Percentiles rank a stretch among this genome's conserved stretches.
Evolutionary conservation across 2,329 filamentous ascomycete species (phyloP).

Genomic region (Beauveria bassiana): DNA sequence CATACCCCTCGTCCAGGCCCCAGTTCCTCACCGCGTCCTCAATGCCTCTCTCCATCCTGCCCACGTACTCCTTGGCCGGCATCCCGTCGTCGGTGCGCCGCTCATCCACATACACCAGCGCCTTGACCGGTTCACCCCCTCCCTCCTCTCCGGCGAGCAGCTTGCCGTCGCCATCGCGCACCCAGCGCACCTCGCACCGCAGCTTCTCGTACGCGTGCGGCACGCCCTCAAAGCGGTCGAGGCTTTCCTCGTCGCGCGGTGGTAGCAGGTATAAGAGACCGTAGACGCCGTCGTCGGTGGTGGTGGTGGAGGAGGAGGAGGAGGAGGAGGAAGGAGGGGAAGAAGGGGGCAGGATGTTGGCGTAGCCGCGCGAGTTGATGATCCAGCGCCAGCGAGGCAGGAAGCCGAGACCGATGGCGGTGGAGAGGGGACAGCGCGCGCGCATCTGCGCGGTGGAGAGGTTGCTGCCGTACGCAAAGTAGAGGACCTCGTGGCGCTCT

Average conservation of each 20-base stretch:
- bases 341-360: constrained; percentile 49
- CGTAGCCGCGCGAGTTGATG: constrained; percentile 60
- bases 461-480: constrained; percentile 68
- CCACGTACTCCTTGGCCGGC: constrained; percentile 51
- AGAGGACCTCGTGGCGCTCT: constrained; percentile 35
- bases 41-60: constrained; percentile 56
- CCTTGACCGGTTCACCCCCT: constrained; percentile 19
- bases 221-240: constrained; percentile 57
- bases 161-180: constrained; percentile 16
- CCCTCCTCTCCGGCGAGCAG: constrained; percentile 16
- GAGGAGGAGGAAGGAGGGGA: background rate
- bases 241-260: constrained; percentile 37
- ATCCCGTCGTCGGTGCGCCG: constrained; percentile 27
- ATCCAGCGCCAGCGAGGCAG: constrained; percentile 54
- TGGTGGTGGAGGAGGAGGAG: background rate
- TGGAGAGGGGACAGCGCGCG: constrained; percentile 50
- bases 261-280: constrained; percentile 49
- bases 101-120: constrained; percentile 55
- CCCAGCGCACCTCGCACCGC: constrained; percentile 26
- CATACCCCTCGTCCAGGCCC: constrained; percentile 49
- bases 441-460: constrained; percentile 59
- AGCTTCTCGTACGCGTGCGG: constrained; percentile 52
- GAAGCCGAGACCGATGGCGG: constrained; percentile 48
- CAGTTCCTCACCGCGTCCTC: constrained; percentile 45
- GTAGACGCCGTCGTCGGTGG: constrained; percentile 36